A percentile compares a stretch with the other conserved stretches of the same genome.
Conservation (phyloP, 805 yeast genomes). For the Saturnispora serradocipensis region DNA sequence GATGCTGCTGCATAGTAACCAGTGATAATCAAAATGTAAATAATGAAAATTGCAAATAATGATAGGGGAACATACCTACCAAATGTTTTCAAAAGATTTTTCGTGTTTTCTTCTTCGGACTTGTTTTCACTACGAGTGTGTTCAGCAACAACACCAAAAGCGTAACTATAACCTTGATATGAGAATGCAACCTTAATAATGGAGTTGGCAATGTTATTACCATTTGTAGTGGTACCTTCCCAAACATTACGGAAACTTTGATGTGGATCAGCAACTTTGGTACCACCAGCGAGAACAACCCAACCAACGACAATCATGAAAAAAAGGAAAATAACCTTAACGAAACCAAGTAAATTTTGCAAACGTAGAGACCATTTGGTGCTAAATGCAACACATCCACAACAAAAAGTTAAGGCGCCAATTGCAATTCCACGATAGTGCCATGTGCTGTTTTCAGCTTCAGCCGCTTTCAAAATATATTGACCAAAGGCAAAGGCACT, state of each 20-base stretch:
- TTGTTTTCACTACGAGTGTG: slow-evolving; percentile 31
- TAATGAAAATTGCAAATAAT: slow-evolving; percentile 45
- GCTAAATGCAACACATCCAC: slow-evolving; percentile 49
- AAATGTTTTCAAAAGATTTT: slow-evolving; percentile 38
- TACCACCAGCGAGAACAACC: slow-evolving; percentile 76
- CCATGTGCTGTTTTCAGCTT: slow-evolving; percentile 60
- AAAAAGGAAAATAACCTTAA: slow-evolving; percentile 62
- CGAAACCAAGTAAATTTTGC: slow-evolving; percentile 58
- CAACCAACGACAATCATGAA: slow-evolving; percentile 72
- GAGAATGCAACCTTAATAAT: slow-evolving; percentile 37
- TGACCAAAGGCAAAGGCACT: slow-evolving; percentile 75
- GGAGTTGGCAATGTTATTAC: slow-evolving; percentile 34
- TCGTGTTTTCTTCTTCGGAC: slow-evolving; percentile 42
- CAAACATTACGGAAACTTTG: slow-evolving; percentile 29
- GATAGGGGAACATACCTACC: slow-evolving; percentile 71
- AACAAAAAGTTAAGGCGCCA: slow-evolving; percentile 64
- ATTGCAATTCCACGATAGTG: slow-evolving; percentile 69
- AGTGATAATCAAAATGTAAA: slow-evolving; percentile 69
- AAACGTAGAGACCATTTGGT: slow-evolving; percentile 59
- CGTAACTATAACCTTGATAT: slow-evolving; percentile 34
- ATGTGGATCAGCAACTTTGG: slow-evolving; percentile 23
- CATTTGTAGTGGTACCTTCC: slow-evolving; percentile 34
- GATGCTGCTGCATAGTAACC: slow-evolving; percentile 75
- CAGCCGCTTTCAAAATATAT: slow-evolving; percentile 68
- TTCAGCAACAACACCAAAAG: slow-evolving; percentile 30